These are phyloP conservation scores for Gossypium anomalum DNA, from an alignment of 345 rosid genomes.

Conservation along the genomic window DNA sequence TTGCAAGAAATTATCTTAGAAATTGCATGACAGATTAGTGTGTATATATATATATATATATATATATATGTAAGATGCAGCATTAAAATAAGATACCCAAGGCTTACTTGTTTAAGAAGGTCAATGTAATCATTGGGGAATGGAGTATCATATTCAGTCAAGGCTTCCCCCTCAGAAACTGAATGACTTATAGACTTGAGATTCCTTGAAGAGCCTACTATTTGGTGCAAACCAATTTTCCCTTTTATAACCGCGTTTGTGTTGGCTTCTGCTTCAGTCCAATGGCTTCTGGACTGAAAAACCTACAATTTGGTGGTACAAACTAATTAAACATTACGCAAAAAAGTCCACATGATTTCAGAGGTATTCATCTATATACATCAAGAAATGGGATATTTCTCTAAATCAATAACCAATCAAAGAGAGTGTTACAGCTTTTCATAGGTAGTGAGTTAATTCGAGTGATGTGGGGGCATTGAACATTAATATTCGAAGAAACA, in stretches of 20 bases:
- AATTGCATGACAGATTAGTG: too few relatives aligned
- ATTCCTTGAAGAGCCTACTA: slow-evolving; percentile 13
- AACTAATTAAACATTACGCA: neutral
- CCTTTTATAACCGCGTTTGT: neutral
- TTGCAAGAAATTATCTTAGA: neutral
- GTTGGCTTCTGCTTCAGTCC: slow-evolving; percentile 4
- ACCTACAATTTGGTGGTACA: slow-evolving; percentile 8
- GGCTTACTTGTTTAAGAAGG: slow-evolving; percentile 69
- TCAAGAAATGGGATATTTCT: neutral
- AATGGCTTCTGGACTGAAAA: neutral
- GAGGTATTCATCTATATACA: neutral
- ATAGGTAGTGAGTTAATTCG: neutral
- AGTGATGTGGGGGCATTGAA: neutral
- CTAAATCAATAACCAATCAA: neutral
- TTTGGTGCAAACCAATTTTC: neutral
- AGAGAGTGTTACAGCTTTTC: neutral
- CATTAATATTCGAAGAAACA: neutral
- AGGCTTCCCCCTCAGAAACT: slow-evolving; percentile 35
- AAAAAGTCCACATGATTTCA: too few relatives aligned
- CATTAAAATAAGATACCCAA: neutral
- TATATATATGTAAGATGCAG: too few relatives aligned
- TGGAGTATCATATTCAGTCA: slow-evolving; percentile 42
- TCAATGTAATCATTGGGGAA: slow-evolving; percentile 67
- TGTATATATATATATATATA: too few relatives aligned
- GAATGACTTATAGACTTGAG: slow-evolving; percentile 17